Evolutionary conservation across 2,329 filamentous ascomycete genomes (phyloP), one percentile per base, ranked within the genome.

Genomic region (Fusarium nanum): DNA sequence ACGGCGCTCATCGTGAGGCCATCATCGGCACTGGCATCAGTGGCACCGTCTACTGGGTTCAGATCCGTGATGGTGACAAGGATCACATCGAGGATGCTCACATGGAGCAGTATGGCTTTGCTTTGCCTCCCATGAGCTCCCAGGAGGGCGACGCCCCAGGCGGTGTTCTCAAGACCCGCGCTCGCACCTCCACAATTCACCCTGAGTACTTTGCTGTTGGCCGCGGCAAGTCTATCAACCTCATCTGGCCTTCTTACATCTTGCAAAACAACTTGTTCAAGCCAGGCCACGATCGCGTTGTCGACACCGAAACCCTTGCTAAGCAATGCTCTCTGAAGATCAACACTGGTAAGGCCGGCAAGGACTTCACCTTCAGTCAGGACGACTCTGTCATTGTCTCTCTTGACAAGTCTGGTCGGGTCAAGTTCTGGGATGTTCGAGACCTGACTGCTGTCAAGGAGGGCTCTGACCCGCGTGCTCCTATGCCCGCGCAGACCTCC

Each of bases 371-470:
- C 48, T 99, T 99, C 82, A 98, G 95, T 80, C 94, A 97, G 79
- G 96, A 99, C 79, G 96, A 99, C 79, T 93, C 92, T 3, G 91
- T 95, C 42, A 93, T 99, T 73, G 94, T 97, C 48, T 98, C 95
- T 50, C 88, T 99, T 55, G 97, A 99, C 80, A 99, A 99, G 84
- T 95, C 94, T 64, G 97, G 96, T 49, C 91, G 93, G 67, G 91
- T 98, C 82, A 96, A 97, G 81, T 98, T 99, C 85, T 99, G 96
- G 97, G 96, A 99, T 79, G 93, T 98, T 71, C 92, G 92, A 64
- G 89, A 92, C 65, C 86, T 98, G 59, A 91, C 86, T 4, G 83
- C 86, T 20, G 80, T 81, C 67, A 84, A 85, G 73, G 84, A 87
- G 67, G 83, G 79, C 63, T 84, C 83, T 12, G 84, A 87, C 67